Evolutionary conservation across 306 rosid genomes (phyloP).

Genomic region (Cucurbita ficifolia): DNA sequence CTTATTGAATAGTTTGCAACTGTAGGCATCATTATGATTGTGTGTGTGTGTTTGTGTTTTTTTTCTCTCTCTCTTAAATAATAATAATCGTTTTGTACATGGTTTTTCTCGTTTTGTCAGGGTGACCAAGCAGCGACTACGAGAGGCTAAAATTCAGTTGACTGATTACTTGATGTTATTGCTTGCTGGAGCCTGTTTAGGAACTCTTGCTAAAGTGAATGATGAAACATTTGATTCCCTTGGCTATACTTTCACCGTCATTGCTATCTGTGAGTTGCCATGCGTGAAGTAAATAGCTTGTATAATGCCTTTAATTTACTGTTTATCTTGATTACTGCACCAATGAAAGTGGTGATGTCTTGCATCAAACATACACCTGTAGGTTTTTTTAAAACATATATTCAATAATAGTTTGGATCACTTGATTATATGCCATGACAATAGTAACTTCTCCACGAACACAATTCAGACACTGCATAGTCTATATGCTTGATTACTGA

Average conservation of each 20-base stretch:
- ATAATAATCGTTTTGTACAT: slow-evolving; percentile 7
- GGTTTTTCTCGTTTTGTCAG: slow-evolving; percentile 25
- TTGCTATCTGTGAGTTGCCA: slow-evolving; percentile 62
- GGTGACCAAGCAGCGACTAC: slow-evolving; percentile 56
- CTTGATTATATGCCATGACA: neutral
- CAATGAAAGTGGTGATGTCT: neutral
- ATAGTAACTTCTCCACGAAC: neutral
- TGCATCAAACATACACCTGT: neutral
- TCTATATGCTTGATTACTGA: neutral
- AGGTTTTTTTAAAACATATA: neutral
- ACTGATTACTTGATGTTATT: slow-evolving; percentile 57
- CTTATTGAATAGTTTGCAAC: neutral
- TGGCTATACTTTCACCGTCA: slow-evolving; percentile 63
- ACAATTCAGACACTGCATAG: neutral
- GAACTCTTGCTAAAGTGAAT: slow-evolving; percentile 54
- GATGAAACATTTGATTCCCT: slow-evolving; percentile 56
- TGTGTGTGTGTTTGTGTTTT: neutral
- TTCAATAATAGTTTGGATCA: neutral
- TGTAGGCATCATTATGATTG: neutral
- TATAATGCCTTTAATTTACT: slow-evolving; percentile 5
- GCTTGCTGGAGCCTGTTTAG: slow-evolving; percentile 74
- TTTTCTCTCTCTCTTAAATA: neutral
- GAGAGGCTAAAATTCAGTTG: slow-evolving; percentile 49
- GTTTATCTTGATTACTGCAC: neutral
- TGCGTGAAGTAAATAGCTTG: neutral